Conservation (phyloP, 495 filamentous ascomycete species). For the Aeminium ludgeri region DNA sequence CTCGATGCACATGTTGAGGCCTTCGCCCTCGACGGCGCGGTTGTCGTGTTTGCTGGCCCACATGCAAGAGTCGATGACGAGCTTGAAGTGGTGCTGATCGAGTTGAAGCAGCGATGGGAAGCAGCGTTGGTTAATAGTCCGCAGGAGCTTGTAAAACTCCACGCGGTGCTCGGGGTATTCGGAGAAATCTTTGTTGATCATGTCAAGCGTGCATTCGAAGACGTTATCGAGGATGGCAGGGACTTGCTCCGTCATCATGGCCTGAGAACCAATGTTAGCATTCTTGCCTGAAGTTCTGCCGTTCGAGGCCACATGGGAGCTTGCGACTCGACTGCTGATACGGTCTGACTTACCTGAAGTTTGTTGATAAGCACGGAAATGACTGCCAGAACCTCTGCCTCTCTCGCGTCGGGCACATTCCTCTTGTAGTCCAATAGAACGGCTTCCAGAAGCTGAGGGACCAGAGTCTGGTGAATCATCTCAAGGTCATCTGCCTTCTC, state of each 20-base stretch:
- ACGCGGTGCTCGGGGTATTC: slow-evolving; percentile 97
- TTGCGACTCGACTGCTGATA: slow-evolving; percentile 15
- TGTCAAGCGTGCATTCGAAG: slow-evolving; percentile 94
- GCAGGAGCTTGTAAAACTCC: slow-evolving; percentile 91
- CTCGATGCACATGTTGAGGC: slow-evolving; percentile 98
- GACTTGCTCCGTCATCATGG: slow-evolving; percentile 94
- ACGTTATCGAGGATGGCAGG: slow-evolving; percentile 95
- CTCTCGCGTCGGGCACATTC: slow-evolving; percentile 89
- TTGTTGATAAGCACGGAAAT: slow-evolving; percentile 96
- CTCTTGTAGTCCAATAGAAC: slow-evolving; percentile 91
- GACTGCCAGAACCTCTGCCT: slow-evolving; percentile 90
- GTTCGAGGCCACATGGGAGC: no score
- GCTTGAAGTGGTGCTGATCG: slow-evolving; percentile 91
- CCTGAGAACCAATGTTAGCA: slow-evolving; percentile 33
- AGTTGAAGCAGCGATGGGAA: slow-evolving; percentile 87
- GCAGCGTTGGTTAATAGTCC: slow-evolving; percentile 90
- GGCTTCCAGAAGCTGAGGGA: slow-evolving; percentile 90
- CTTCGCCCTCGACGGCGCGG: slow-evolving; percentile 89
- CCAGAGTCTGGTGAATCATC: slow-evolving; percentile 80
- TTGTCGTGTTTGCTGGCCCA: slow-evolving; percentile 99
- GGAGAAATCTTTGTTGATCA: slow-evolving; percentile 99
- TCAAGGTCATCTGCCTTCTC: slow-evolving; percentile 94
- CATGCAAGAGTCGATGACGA: slow-evolving; percentile 97
- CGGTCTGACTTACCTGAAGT: slow-evolving; percentile 63
- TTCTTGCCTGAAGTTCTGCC: not conserved